A percentile compares a stretch with the other conserved stretches of the same genome.
Evolutionary conservation across 192 early-diverging fungal genomes (phyloP).

Genomic region (Backusella parvicylindrica): DNA sequence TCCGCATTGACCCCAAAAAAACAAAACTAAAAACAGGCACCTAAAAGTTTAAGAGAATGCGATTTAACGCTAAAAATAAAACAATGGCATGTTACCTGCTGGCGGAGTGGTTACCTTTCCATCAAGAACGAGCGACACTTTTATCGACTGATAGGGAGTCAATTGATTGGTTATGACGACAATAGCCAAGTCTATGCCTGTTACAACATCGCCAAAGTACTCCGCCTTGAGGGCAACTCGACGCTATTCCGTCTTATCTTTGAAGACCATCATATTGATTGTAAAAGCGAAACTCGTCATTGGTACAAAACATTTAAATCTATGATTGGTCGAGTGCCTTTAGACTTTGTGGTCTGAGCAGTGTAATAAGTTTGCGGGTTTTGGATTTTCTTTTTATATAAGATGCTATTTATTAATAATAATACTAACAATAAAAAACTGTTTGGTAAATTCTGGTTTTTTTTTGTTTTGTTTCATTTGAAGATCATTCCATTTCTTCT

Average conservation of each 20-base stretch:
- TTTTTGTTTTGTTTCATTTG: not conserved
- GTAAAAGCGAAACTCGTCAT: conserved; percentile 17
- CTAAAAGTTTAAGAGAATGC: conserved; percentile 23
- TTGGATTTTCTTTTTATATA: not conserved
- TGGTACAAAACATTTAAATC: conserved; percentile 14
- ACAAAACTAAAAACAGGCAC: not conserved
- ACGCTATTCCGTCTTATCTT: conserved; percentile 12
- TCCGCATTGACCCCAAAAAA: not conserved
- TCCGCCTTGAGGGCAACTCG: not conserved
- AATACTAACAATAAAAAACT: not conserved
- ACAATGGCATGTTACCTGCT: conserved; percentile 28
- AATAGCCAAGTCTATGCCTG: conserved; percentile 2
- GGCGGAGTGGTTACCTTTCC: conserved; percentile 18
- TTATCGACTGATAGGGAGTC: conserved; percentile 19
- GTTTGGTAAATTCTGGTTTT: not conserved
- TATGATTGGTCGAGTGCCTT: conserved; percentile 16
- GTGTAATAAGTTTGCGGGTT: not conserved
- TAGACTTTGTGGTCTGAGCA: not conserved
- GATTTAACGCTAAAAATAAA: conserved; percentile 18
- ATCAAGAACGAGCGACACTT: not conserved
- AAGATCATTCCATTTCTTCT: not conserved
- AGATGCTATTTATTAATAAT: not conserved
- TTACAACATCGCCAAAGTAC: conserved; percentile 13
- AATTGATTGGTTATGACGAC: conserved; percentile 8
- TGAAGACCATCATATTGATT: conserved; percentile 15